Evolutionary conservation across 2,329 filamentous ascomycete genomes (phyloP), one percentile per base, ranked within the genome.

Genomic region (Claviceps capensis): DNA sequence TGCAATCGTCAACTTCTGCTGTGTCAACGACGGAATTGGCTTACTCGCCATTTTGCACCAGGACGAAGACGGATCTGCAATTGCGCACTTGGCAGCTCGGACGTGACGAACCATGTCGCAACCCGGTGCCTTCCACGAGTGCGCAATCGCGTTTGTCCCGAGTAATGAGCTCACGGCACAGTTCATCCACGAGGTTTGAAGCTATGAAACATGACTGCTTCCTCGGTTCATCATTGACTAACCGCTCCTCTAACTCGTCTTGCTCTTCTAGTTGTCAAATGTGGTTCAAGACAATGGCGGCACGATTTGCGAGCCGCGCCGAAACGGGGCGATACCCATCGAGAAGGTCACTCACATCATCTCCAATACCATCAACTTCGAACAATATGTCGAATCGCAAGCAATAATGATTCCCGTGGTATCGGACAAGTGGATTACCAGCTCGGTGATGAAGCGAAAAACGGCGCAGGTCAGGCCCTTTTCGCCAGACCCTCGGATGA

Each of bases 401-500:
- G 85, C 88, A 47, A 73, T 80, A 57, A 85, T 95, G 76, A 83
- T 93, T 48, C 85, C 88, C 11, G 86, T 97, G 1, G 83, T 97
- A 30, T 90, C 82, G 57, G 82, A 86, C 3, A 72, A 78, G 52
- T 98, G 93, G 91, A 78, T 96, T 47, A 75, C 79, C 3, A 74
- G 75, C 23, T 93, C 86, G 4, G 66, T 95, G 2, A 66, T 74
- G 22, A 85, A 83, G 60, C 74, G 74, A 53, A 90, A 85, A 63
- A 75, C 85, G 51, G 83, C 83, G 37, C 88, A 88, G 59, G 80
- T 90, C 9, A 82, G 91, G 42, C 86, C 88, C 16, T 94, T 85
- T 66, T 96, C 85, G 46, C 93, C 93, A 1, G 93, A 98, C 61
- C 90, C 91, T 2, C 80, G 85, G 53, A 81, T 95, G 64, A 93